Evolutionary conservation across 2,329 filamentous ascomycete species (phyloP).

Genomic region (Talaromyces sp.): DNA sequence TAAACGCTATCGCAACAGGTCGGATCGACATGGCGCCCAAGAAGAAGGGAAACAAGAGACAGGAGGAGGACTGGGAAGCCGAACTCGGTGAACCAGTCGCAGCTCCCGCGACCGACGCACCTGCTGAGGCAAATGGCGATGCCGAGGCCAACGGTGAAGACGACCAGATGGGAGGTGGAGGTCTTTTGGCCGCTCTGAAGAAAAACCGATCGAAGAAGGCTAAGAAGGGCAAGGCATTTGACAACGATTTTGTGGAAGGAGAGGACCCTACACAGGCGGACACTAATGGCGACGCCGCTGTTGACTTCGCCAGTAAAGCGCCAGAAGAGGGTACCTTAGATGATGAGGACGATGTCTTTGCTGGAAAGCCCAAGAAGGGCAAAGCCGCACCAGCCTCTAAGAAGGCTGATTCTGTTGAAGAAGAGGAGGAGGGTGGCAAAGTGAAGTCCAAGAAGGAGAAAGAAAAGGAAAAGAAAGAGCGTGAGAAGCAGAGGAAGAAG

Average conservation of each 20-base stretch:
- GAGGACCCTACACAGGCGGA: conserved; percentile 53
- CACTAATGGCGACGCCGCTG: conserved; percentile 32
- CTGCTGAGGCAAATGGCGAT: conserved; percentile 45
- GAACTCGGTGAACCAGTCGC: conserved; percentile 74
- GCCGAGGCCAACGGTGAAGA: conserved; percentile 53
- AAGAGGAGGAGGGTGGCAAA: conserved; percentile 56
- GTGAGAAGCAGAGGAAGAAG: conserved; percentile 97
- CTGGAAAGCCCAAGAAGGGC: conserved; percentile 63
- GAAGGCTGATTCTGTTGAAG: conserved; percentile 39
- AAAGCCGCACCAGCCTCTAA: conserved; percentile 49
- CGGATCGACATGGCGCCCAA: conserved; percentile 73
- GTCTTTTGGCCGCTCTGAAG: conserved; percentile 73
- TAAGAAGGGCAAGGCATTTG: conserved; percentile 72
- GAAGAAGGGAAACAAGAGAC: conserved; percentile 87
- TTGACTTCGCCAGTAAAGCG: conserved; percentile 61
- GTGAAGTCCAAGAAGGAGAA: conserved; percentile 97
- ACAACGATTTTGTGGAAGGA: conserved; percentile 68
- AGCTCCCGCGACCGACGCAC: conserved; percentile 39
- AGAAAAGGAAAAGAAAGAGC: conserved; percentile 95
- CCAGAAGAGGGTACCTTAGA: conserved; percentile 78
- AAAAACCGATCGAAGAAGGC: conserved; percentile 84
- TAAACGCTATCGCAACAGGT: background rate
- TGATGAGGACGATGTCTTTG: conserved; percentile 83
- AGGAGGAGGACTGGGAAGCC: conserved; percentile 89
- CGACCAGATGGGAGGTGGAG: conserved; percentile 56